Base-by-base conservation (phyloP, 106 monocot genomes). In the Gastrodia elata region DNA sequence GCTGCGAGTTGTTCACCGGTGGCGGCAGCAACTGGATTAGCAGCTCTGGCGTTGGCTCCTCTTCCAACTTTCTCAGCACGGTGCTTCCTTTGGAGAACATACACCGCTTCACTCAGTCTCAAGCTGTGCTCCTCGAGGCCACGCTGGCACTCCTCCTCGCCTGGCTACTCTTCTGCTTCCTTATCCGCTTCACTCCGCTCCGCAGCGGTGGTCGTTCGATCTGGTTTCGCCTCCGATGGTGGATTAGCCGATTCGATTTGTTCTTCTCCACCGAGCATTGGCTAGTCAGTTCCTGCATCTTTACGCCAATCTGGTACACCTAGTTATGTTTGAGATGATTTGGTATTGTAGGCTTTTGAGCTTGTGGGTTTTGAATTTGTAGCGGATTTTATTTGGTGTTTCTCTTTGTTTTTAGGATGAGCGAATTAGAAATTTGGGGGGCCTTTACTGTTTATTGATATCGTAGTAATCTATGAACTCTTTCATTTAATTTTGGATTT, bases 171-270 rank as follows among this genome's bases (percentile, higher is more conserved):
- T 70, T 80, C 26, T 75, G 74, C 73, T 68, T 69, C 58, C 49
- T 37, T 4, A 5, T 80, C 37, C 64, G 80, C 26, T 61, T 80
- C 35, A 57, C 18, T 16, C 40, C 69, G 39, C 69, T 69, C 69
- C 69, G 39, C 69, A 69, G 68, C 55, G 6, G 69, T 32, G 15
- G 74, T 15, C 0, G 74, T 38, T 33, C 65, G 1, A 2, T 73
- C 32, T 75, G 55, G 55, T 69, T 68, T 34, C 30, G 80, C 39
- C 32, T 70, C 8, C 46, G 80, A 9, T 74, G 80, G 80, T 69
- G 80, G 80, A 74, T 75, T 30, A 79, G 80, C 59, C 36, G 74
- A 26, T 9, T 80, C 18, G 80, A 74, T 68, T 57, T 70, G 42
- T 55, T 55, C 34, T 80, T 74, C 55, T 11, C 74, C n/a, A 59